A percentile compares a stretch with the other conserved stretches of the same genome.
phyloP scores from a whole-genome alignment of 2,329 filamentous ascomycete species.

The Aspergillus sp. region DNA sequence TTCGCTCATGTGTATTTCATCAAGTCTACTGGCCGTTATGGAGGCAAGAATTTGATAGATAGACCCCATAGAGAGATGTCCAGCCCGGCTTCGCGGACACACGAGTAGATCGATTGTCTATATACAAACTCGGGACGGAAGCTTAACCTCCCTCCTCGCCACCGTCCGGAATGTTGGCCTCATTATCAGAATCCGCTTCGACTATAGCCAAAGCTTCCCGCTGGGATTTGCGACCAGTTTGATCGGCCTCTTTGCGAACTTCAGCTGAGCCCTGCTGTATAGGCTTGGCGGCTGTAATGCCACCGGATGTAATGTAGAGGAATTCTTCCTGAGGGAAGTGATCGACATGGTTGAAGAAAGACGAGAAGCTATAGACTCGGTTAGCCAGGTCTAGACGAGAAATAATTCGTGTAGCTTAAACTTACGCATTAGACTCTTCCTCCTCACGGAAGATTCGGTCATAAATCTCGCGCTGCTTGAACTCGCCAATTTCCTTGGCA shows the following conservation, averaged over 20 bases:
- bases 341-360: conserved; percentile 78
- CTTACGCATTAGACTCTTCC: conserved; percentile 81
- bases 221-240: conserved; percentile 24
- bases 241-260: conserved; percentile 2
- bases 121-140: neutral
- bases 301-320: conserved; percentile 71
- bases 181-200: conserved; percentile 32
- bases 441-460: conserved; percentile 87
- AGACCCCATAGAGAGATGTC: too few relatives aligned
- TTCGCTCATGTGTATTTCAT: too few relatives aligned
- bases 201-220: conserved; percentile 33
- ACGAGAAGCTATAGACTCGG: conserved; percentile 59
- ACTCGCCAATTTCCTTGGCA: conserved; percentile 75
- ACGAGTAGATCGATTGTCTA: neutral
- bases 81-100: too few relatives aligned
- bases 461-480: conserved; percentile 92
- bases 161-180: conserved; percentile 17
- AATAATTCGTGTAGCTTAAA: conserved; percentile 20
- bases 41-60: too few relatives aligned
- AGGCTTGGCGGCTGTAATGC: conserved; percentile 60
- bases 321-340: conserved; percentile 71
- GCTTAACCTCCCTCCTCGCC: conserved; percentile 24
- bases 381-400: conserved; percentile 5
- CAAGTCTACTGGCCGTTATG: too few relatives aligned
- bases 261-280: conserved; percentile 7